phyloP scores from a whole-genome alignment of 371 early-diverging fungal genomes.

The Apophysomyces trapeziformis region DNA sequence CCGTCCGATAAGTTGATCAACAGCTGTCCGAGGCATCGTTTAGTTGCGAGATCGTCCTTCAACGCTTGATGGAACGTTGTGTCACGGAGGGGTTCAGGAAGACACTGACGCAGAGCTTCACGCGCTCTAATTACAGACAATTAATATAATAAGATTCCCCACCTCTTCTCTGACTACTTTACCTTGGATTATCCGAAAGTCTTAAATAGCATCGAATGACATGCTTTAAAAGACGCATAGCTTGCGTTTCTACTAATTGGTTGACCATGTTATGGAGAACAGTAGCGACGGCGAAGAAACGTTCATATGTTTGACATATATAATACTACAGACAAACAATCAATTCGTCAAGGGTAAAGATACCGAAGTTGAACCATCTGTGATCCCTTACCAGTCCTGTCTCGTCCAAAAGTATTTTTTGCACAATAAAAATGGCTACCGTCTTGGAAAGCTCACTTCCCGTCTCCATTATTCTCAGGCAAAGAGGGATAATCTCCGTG shows the following conservation, averaged over 20 bases:
- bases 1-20: constrained; percentile 67
- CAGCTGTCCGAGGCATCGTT: constrained; percentile 70
- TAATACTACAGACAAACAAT: constrained; percentile 58
- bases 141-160: neutral
- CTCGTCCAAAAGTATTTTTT: constrained; percentile 94
- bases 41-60: constrained; percentile 86
- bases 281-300: constrained; percentile 96
- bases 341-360: neutral
- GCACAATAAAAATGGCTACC: constrained; percentile 98
- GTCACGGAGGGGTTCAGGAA: constrained; percentile 86
- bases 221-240: constrained; percentile 90
- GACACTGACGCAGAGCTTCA: constrained; percentile 85
- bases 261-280: constrained; percentile 95
- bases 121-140: constrained; percentile 62
- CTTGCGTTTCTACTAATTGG: constrained; percentile 87
- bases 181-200: constrained; percentile 90
- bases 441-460: constrained; percentile 97
- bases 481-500: constrained; percentile 98
- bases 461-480: constrained; percentile 97
- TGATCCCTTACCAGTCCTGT: constrained; percentile 79
- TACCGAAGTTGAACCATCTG: neutral
- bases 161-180: constrained; percentile 4
- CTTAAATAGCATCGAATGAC: constrained; percentile 95
- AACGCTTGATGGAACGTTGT: constrained; percentile 76
- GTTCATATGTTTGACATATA: constrained; percentile 96